phyloP scores from a whole-genome alignment of 495 filamentous ascomycete species.

The Penicillium atrosanguineum region DNA sequence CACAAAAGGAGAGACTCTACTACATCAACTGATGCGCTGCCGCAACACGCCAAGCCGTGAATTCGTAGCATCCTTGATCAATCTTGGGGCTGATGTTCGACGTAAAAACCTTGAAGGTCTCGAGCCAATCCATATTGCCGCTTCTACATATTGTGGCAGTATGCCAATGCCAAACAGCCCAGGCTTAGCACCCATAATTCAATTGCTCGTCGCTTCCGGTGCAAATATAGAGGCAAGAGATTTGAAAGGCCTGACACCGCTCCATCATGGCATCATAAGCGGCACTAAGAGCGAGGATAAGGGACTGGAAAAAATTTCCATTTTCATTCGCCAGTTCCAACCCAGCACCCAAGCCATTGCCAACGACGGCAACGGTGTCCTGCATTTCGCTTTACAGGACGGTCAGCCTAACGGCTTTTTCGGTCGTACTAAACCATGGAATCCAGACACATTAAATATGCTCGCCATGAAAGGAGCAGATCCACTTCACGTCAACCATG shows the following conservation, averaged over 20 bases:
- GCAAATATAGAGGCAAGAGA: conserved; percentile 2
- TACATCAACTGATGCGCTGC: not conserved
- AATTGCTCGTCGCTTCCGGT: not conserved
- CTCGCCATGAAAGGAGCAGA: not conserved
- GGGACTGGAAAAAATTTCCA: not conserved
- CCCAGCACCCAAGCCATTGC: not conserved
- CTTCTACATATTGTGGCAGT: no score
- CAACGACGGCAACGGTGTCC: conserved; percentile 1
- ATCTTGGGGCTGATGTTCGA: conserved; percentile 1
- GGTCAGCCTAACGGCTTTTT: not conserved
- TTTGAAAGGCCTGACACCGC: not conserved
- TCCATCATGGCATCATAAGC: not conserved
- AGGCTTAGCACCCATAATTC: not conserved
- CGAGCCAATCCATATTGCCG: not conserved
- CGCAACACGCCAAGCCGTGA: no score
- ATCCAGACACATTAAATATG: not conserved
- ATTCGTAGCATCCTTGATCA: not conserved
- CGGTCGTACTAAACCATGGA: not conserved
- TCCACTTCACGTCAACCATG: not conserved
- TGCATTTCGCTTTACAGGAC: not conserved
- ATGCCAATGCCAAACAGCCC: no score
- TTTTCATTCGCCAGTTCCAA: not conserved
- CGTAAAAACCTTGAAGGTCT: not conserved
- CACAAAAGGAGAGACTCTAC: not conserved
- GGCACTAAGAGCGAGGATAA: not conserved